These are phyloP conservation scores for Volvox africanus DNA, from an alignment of 139 green algal species.

Conservation along the genomic window DNA sequence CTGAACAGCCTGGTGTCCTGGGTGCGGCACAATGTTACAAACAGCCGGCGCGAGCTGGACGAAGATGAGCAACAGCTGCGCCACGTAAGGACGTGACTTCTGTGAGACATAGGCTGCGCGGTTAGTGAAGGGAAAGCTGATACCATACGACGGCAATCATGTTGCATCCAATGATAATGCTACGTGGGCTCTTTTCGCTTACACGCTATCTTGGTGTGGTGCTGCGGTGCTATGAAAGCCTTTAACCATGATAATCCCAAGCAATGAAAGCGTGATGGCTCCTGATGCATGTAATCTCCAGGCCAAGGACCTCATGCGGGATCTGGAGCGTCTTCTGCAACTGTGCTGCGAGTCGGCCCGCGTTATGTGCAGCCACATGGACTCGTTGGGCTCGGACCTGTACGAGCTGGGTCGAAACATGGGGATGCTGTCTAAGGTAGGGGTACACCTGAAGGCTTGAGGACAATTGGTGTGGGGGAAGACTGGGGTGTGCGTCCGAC, in stretches of 20 bases:
- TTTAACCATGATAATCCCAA: no score
- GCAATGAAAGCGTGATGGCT: no score
- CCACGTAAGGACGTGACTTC: not conserved
- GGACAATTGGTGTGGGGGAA: not conserved
- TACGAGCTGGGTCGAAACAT: constrained; percentile 50
- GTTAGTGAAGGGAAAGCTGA: no score
- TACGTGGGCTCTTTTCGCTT: no score
- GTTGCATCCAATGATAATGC: no score
- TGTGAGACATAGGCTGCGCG: no score
- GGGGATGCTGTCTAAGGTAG: constrained; percentile 53
- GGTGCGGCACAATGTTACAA: constrained; percentile 44
- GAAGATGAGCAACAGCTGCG: constrained; percentile 50
- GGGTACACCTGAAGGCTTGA: no score
- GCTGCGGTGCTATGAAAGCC: no score
- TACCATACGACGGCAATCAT: no score
- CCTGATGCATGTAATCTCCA: not conserved
- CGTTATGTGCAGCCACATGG: constrained; percentile 50
- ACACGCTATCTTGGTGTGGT: no score
- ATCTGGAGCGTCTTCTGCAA: constrained; percentile 63
- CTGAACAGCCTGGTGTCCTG: constrained; percentile 48
- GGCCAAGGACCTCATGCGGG: constrained; percentile 62
- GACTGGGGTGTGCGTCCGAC: not conserved
- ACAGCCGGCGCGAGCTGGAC: constrained; percentile 40
- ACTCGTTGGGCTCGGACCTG: constrained; percentile 45
- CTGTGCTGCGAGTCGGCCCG: constrained; percentile 41